Evolutionary conservation across 1,284 basidiomycete species (phyloP).

Genomic region (Malassezia equina): DNA sequence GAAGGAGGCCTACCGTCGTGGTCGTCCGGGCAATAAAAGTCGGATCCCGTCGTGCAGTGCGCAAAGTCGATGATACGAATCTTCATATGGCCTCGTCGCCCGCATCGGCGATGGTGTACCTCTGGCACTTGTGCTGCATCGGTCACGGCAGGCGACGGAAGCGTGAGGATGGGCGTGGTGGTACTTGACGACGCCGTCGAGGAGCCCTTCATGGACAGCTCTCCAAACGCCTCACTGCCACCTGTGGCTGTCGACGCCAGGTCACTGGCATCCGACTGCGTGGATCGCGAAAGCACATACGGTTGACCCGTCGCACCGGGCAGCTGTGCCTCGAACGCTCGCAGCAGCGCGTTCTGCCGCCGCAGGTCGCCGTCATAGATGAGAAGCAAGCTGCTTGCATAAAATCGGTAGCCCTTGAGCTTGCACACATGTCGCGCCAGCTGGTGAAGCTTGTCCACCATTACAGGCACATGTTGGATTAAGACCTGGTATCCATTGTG

Average conservation of each 20-base stretch:
- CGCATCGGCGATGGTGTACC: background rate
- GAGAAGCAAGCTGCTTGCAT: slow-evolving; percentile 88
- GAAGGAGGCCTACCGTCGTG: slow-evolving; percentile 17
- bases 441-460: slow-evolving; percentile 85
- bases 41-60: slow-evolving; percentile 88
- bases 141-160: slow-evolving; percentile 4
- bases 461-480: slow-evolving; percentile 78
- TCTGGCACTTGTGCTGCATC: background rate
- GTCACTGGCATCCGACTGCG: background rate
- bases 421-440: slow-evolving; percentile 79
- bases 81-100: slow-evolving; percentile 65
- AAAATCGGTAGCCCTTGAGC: slow-evolving; percentile 87
- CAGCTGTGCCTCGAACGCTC: slow-evolving; percentile 30
- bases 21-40: slow-evolving; percentile 60
- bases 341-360: slow-evolving; percentile 58
- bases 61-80: slow-evolving; percentile 98
- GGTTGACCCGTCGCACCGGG: background rate
- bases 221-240: background rate
- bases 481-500: slow-evolving; percentile 72
- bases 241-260: background rate
- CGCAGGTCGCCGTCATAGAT: slow-evolving; percentile 94
- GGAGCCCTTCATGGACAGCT: background rate
- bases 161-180: slow-evolving; percentile 3
- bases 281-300: background rate
- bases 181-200: background rate